These are phyloP conservation scores for Lactarius sp. DNA, from an alignment of 768 basidiomycete genomes.

Conservation along the genomic window DNA sequence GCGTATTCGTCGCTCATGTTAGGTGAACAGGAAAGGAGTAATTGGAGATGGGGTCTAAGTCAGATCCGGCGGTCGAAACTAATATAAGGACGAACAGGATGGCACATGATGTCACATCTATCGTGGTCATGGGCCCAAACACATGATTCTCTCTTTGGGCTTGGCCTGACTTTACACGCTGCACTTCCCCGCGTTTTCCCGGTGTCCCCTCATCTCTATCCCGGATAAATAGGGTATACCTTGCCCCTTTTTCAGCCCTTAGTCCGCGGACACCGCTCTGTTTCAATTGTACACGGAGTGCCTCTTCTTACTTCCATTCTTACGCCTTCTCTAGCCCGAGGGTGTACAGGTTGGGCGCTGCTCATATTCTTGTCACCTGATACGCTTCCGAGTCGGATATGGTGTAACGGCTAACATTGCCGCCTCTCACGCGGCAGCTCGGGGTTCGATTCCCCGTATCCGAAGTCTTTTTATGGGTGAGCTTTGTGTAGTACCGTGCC, in stretches of 20 bases:
- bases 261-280: no score
- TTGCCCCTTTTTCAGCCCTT: no score
- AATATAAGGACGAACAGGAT: background rate
- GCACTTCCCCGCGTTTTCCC: background rate
- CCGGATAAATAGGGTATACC: no score
- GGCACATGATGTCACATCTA: constrained; percentile 4
- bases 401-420: constrained; percentile 39
- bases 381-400: constrained; percentile 28
- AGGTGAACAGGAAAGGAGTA: background rate
- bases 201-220: background rate
- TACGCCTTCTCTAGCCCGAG: no score
- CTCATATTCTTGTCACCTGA: background rate
- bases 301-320: no score
- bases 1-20: constrained; percentile 26
- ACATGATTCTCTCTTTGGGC: background rate
- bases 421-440: constrained; percentile 40
- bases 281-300: no score
- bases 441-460: constrained; percentile 42
- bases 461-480: constrained; percentile 23
- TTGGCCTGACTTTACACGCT: background rate
- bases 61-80: constrained; percentile 1
- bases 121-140: background rate
- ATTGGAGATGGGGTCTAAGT: background rate
- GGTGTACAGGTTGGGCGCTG: background rate
- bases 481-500: no score